phyloP scores from a whole-genome alignment of 768 basidiomycete genomes.

The Agaricus subrufescens region DNA sequence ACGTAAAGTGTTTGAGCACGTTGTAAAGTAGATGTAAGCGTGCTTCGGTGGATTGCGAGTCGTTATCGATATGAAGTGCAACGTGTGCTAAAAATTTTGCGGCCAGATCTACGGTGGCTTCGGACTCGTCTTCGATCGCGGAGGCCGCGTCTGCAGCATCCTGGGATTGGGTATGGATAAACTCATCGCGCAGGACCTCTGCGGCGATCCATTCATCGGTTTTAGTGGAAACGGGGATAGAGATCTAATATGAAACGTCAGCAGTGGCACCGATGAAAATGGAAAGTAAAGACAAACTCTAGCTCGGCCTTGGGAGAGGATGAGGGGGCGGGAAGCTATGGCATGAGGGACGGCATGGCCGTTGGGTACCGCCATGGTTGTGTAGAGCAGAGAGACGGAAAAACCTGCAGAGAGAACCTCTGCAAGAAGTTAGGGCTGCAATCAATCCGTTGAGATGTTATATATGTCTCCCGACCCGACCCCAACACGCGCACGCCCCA shows the following conservation, averaged over 20 bases:
- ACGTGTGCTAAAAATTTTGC: constrained; percentile 82
- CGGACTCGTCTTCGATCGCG: constrained; percentile 48
- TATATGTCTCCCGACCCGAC: constrained; percentile 31
- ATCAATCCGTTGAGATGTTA: constrained; percentile 23
- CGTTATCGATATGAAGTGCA: constrained; percentile 55
- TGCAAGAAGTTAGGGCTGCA: constrained; percentile 19
- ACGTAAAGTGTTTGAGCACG: constrained; percentile 73
- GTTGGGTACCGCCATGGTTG: constrained; percentile 35
- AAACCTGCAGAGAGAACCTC: constrained; percentile 19
- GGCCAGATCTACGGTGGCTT: constrained; percentile 72
- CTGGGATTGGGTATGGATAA: constrained; percentile 59
- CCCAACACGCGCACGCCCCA: constrained; percentile 38
- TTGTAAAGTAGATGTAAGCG: constrained; percentile 67
- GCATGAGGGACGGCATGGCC: constrained; percentile 29
- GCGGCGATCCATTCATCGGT: constrained; percentile 88
- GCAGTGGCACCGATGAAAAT: constrained; percentile 5
- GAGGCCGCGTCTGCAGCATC: constrained; percentile 51
- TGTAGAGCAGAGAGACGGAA: constrained; percentile 14
- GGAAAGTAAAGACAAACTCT: constrained; percentile 35
- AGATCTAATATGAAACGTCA: constrained; percentile 44
- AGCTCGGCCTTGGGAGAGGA: constrained; percentile 42
- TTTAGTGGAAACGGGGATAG: constrained; percentile 82
- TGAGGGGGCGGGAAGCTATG: constrained; percentile 46
- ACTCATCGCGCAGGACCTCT: constrained; percentile 88
- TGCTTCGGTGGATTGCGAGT: constrained; percentile 46